A percentile compares a stretch with the other conserved stretches of the same genome.
These are phyloP conservation scores for Penicillium diatomitis DNA, from an alignment of 495 filamentous ascomycete species.

Conservation along the genomic window DNA sequence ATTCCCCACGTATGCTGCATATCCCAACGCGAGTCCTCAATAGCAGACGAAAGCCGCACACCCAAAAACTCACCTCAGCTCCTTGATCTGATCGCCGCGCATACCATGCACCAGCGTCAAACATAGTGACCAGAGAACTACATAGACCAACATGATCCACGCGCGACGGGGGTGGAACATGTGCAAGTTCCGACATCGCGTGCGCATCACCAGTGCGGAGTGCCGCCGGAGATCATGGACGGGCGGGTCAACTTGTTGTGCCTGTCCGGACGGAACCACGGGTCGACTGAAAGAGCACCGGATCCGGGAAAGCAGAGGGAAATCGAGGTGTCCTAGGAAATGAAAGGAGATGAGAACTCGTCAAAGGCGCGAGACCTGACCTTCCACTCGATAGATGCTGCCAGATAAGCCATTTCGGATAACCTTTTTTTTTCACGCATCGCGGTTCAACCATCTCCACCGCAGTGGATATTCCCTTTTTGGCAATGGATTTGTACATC, in stretches of 20 bases:
- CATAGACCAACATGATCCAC: constrained; percentile 31
- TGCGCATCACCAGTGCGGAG: constrained; percentile 32
- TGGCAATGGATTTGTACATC: too few species aligned
- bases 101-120: constrained; percentile 31
- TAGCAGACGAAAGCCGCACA: not conserved
- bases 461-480: too few species aligned
- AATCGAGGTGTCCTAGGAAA: not conserved
- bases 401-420: constrained; percentile 21
- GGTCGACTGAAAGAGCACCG: not conserved
- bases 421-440: constrained; percentile 5
- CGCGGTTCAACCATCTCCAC: not conserved
- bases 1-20: too few species aligned
- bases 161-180: constrained; percentile 29
- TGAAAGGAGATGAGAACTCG: constrained; percentile 2
- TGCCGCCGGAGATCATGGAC: constrained; percentile 22
- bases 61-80: constrained; percentile 25
- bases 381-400: constrained; percentile 5
- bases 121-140: constrained; percentile 34
- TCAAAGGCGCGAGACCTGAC: too few species aligned
- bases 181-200: constrained; percentile 34
- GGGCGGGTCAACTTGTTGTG: not conserved
- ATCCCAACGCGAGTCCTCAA: too few species aligned
- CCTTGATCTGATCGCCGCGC: constrained; percentile 30
- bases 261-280: not conserved
- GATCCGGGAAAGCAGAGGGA: not conserved